Evolutionary conservation across 345 rosid genomes (phyloP), one percentile per base, ranked within the genome.

Genomic region (Eucalyptus virginea): DNA sequence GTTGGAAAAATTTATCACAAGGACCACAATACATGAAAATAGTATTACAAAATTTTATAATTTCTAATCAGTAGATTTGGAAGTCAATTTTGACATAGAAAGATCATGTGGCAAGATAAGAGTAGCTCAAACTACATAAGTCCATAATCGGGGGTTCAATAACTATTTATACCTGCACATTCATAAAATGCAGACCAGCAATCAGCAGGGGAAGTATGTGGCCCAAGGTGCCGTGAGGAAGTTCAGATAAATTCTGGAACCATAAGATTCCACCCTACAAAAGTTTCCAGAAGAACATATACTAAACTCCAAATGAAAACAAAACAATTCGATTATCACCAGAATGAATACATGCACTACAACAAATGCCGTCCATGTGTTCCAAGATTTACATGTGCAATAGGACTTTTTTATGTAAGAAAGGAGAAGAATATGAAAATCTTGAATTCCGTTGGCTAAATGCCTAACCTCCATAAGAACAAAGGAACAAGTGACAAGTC

Each of bases 191-290:
- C 94, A 98, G 93, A 93, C 92, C 92, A 89, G 96, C 97, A 87
- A 97, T 94, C 77, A 97, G 89, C 86, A 96, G 87, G 24, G 99
- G 99, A 89, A 97, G 95, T 87, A 96, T 87, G 89, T 93, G 90
- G 91, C 98, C 97, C 88, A 89, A 92, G 91, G 89, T 92, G 89
- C 97, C 96, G 60, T 93, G 94, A 69, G 99, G 95, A 77, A 88
- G 90, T 92, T 96, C 98, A 87, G 98, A 95, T 95, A 98, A 94
- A 94, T 98, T 93, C 90, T 95, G 95, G 92, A 98, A 98, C 99
- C 99, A 98, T 52, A 97, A 93, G 89, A 96, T 89, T 88, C 99
- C 99, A 51, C 99, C 99, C 99, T 98, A 96, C 91, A 95, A 89
- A 89, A 28, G 89, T 81, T 87, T 81, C 67, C 72, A 80, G 51